Conservation (phyloP, 2,329 filamentous ascomycete genomes). For the Pyrenophora seminiperda region DNA sequence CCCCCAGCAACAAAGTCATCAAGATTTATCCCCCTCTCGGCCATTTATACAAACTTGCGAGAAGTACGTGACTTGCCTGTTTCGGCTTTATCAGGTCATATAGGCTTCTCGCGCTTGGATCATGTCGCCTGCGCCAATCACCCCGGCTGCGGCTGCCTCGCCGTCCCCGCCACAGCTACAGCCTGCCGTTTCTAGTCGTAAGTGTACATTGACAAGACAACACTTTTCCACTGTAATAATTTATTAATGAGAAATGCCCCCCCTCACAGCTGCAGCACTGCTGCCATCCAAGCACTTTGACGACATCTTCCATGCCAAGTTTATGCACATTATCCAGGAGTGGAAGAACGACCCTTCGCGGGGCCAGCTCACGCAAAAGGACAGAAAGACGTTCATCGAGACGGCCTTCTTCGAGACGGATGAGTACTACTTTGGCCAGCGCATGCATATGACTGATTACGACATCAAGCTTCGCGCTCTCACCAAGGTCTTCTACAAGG, state of each 20-base stretch:
- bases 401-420: constrained; percentile 40
- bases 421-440: constrained; percentile 35
- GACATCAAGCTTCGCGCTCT: constrained; percentile 46
- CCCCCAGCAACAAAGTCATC: constrained; percentile 34
- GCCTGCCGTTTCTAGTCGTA: constrained; percentile 21
- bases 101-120: constrained; percentile 32
- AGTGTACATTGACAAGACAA: not conserved
- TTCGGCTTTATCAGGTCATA: constrained; percentile 31
- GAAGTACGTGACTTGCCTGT: constrained; percentile 16
- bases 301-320: constrained; percentile 44
- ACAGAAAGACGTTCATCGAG: constrained; percentile 44
- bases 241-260: constrained; percentile 9
- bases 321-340: constrained; percentile 41
- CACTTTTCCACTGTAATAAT: not conserved
- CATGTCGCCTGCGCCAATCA: constrained; percentile 45
- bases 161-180: constrained; percentile 29
- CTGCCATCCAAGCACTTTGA: constrained; percentile 37
- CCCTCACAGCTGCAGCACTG: constrained; percentile 19
- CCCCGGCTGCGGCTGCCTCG: constrained; percentile 27
- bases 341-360: constrained; percentile 40
- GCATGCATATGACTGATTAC: constrained; percentile 34
- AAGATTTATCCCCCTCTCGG: constrained; percentile 24
- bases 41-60: not conserved
- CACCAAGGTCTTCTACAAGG: constrained; percentile 46
- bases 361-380: constrained; percentile 36